A percentile compares a stretch with the other conserved stretches of the same genome.
phyloP scores from a whole-genome alignment of 176 grass and related monocot genomes.

The Poa pratensis region DNA sequence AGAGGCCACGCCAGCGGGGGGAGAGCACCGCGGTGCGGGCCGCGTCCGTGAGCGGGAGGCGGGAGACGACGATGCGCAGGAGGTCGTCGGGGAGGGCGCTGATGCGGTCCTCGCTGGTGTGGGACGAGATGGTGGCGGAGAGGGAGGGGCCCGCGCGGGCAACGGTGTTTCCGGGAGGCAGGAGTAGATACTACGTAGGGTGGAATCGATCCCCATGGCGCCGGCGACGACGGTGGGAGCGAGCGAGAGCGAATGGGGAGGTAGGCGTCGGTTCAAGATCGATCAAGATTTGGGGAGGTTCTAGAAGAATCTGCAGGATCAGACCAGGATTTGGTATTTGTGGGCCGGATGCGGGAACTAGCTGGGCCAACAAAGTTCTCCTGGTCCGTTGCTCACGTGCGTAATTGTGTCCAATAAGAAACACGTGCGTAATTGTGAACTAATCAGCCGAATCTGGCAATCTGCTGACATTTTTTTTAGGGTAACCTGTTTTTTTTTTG shows the following conservation, averaged over 20 bases:
- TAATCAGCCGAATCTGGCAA: no score
- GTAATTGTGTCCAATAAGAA: no score
- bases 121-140: not conserved
- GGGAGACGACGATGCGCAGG: conserved; percentile 14
- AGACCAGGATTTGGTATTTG: no score
- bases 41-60: conserved; percentile 33
- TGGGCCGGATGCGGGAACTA: no score
- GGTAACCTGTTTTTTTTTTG: no score
- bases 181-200: not conserved
- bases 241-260: not conserved
- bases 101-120: conserved; percentile 32
- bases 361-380: no score
- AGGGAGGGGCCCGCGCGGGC: not conserved
- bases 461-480: no score
- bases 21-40: conserved; percentile 33
- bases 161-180: not conserved
- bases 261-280: no score
- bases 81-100: conserved; percentile 42
- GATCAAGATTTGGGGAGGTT: no score
- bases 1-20: conserved; percentile 28
- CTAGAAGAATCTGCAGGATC: no score
- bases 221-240: not conserved
- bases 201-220: not conserved
- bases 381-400: no score
- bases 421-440: no score